Conservation (phyloP, 2,329 filamentous ascomycete genomes). For the Fusarium sp. region DNA sequence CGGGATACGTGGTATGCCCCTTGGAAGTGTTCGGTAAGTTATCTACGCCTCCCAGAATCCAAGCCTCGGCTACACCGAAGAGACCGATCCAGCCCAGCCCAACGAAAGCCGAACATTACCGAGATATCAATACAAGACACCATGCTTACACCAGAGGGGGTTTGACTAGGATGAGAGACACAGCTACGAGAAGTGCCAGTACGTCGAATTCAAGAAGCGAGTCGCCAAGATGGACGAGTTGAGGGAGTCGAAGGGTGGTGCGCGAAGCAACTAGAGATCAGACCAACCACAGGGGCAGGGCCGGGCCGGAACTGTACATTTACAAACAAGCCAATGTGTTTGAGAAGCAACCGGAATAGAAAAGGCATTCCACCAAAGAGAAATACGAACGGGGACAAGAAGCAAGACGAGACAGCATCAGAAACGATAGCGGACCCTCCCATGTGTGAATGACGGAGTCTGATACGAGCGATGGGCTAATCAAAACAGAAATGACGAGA, state of each 20-base stretch:
- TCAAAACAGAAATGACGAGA: constrained; percentile 32
- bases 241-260: constrained; percentile 83
- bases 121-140: constrained; percentile 18
- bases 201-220: constrained; percentile 97
- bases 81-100: constrained; percentile 10
- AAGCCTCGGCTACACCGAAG: constrained; percentile 19
- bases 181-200: constrained; percentile 99
- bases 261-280: constrained; percentile 79
- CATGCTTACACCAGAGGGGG: constrained; percentile 39
- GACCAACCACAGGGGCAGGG: constrained; percentile 25
- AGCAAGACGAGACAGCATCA: constrained; percentile 9
- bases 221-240: constrained; percentile 99
- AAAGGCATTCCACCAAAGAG: constrained; percentile 37
- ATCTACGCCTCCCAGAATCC: constrained; percentile 6
- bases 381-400: constrained; percentile 22
- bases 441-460: constrained; percentile 35
- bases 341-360: constrained; percentile 46
- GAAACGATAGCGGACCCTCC: constrained; percentile 30
- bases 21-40: constrained; percentile 94
- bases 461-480: constrained; percentile 43
- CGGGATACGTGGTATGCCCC: constrained; percentile 91
- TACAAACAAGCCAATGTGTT: constrained; percentile 42
- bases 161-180: constrained; percentile 85
- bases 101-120: constrained; percentile 23
- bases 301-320: constrained; percentile 48